Base-by-base conservation (phyloP, 2,329 filamentous ascomycete species). In the Cladobotryum protrusum region DNA sequence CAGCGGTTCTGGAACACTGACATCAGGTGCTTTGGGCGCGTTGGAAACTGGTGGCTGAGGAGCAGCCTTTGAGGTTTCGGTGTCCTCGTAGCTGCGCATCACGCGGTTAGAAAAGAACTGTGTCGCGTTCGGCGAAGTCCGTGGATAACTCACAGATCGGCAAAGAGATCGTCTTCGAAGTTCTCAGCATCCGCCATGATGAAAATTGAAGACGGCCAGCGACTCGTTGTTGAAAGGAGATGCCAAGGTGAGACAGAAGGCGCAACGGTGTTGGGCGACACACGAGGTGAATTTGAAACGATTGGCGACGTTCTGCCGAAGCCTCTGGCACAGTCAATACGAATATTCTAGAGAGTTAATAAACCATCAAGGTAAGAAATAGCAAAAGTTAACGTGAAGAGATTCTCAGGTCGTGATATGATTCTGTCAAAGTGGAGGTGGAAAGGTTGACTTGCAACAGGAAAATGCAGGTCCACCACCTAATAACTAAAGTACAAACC, bases 81-180 rank as follows among this genome's bases (percentile, higher is more conserved):
- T 81, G 57, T 86, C 84, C 56, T 87, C 82, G 63, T 87, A 86
- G 53, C 84, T 86, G 55, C 29, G 33, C 33, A 32, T 11, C 24
- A 45, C 40, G 11, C 20, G 12, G 45, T 57, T 36, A 56, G 56
- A 41, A 20, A 45, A n/a, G n/a, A 24, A 24, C 42, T 14, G 5
- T 13, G 12, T n/a, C 32, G 29, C 32, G 13, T 18, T n/a, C 19
- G 9, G 24, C 40, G 34, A 33, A 48, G 45, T 12, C 19, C 5
- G 19, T n/a, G 7, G 34, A 9, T 18, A 33, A 59, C 89, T 72
- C 76, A 96, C 90, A 96, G 81, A 72, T 96, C 91, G 62, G 90
- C 90, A 70, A 96, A 96, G 71, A 96, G 87, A 78, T 96, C 90
- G 64, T 96, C 91, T 60, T 96, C 90, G 59, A 89, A 84, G 59